Evolutionary conservation across 2,329 filamentous ascomycete genomes (phyloP).

Genomic region (Fusarium pilosicola): DNA sequence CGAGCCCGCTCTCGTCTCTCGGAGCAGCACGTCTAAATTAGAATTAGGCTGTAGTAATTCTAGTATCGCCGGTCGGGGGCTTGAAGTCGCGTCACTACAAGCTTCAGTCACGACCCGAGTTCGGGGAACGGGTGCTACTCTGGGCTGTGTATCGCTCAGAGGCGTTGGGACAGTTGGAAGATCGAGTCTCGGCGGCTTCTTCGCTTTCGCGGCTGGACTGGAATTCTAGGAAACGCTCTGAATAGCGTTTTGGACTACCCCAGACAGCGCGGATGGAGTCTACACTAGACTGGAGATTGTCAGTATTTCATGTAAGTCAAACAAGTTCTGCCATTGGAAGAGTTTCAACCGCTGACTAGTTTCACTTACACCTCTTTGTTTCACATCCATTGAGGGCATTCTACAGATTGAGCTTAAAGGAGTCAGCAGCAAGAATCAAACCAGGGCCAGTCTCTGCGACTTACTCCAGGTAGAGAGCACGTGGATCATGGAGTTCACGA

Average conservation of each 20-base stretch:
- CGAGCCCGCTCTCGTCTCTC: not conserved
- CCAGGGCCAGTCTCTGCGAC: not conserved
- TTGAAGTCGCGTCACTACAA: not conserved
- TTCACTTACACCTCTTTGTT: not conserved
- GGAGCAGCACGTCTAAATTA: not conserved
- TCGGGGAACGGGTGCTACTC: not conserved
- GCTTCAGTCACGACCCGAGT: not conserved
- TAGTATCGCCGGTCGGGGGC: not conserved
- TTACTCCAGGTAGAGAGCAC: not conserved
- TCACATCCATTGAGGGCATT: not conserved
- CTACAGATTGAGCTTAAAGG: not conserved
- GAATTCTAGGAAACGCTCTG: not conserved
- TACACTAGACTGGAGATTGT: not conserved
- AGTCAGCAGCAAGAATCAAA: not conserved
- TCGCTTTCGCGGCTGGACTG: rapidly evolving
- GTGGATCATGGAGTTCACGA: not conserved
- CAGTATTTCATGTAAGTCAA: not conserved
- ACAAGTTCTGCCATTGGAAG: not conserved
- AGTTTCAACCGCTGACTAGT: not conserved
- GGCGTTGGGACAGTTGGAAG: rapidly evolving
- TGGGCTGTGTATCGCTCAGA: not conserved
- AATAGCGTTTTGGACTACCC: not conserved
- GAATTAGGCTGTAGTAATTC: not conserved
- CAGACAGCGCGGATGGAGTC: not conserved
- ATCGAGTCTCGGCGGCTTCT: not conserved